Conservation (phyloP, 495 filamentous ascomycete genomes). For the Glonium stellatum region DNA sequence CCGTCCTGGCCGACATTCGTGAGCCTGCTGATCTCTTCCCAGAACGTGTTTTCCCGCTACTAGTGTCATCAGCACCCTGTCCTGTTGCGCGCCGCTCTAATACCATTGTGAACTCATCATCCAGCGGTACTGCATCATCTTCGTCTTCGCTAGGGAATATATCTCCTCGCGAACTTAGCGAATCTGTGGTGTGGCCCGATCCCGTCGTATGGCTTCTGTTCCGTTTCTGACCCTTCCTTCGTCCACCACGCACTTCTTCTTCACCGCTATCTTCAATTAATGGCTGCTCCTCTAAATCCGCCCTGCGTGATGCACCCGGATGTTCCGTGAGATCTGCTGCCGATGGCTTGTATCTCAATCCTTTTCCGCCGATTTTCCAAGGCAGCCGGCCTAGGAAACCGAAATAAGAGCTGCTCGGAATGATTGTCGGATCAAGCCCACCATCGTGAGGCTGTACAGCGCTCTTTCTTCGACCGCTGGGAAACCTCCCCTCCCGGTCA, state of each 20-base stretch:
- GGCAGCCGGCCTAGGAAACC: slow-evolving; percentile 81
- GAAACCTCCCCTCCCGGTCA: slow-evolving; percentile 22
- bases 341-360: slow-evolving; percentile 77
- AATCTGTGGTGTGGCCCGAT: slow-evolving; percentile 81
- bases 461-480: slow-evolving; percentile 52
- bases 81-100: slow-evolving; percentile 58
- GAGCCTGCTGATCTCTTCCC: slow-evolving; percentile 36
- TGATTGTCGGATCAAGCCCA: slow-evolving; percentile 75
- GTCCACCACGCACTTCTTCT: slow-evolving; percentile 30
- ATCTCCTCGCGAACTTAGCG: slow-evolving; percentile 86
- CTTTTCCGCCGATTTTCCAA: slow-evolving; percentile 75
- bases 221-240: slow-evolving; percentile 44
- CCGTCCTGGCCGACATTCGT: slow-evolving; percentile 31
- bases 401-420: slow-evolving; percentile 76
- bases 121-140: slow-evolving; percentile 81
- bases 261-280: slow-evolving; percentile 60
- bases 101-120: slow-evolving; percentile 84
- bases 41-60: slow-evolving; percentile 55
- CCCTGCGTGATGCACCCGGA: slow-evolving; percentile 49
- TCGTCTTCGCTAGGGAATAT: slow-evolving; percentile 90
- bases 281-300: slow-evolving; percentile 58
- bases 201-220: slow-evolving; percentile 71
- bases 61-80: slow-evolving; percentile 56
- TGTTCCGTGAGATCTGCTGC: slow-evolving; percentile 89
- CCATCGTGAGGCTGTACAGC: slow-evolving; percentile 52